Base-by-base conservation (phyloP, 1,284 basidiomycete species). In the Puccinia brachypodii region DNA sequence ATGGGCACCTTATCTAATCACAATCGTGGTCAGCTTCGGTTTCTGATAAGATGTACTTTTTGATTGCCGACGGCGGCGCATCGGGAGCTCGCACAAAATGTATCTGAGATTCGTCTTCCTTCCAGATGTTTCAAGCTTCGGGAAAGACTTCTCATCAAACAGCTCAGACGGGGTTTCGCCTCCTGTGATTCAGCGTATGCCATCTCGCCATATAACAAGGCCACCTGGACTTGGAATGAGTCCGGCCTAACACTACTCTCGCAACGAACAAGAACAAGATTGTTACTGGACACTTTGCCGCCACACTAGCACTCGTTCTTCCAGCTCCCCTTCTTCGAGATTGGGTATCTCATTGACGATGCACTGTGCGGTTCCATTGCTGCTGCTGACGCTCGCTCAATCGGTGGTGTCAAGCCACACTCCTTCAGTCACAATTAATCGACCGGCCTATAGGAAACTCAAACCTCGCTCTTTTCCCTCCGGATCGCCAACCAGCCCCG, bases 41-140 rank as follows among this genome's bases (percentile, higher is more conserved):
- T 60, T 60, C 58, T 31, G 58, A 60, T 60, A 60, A 33, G 58
- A 31, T 60, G 58, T 33, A 33, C n/a, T 60, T 31, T 9, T 9
- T 7, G 13, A 22, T 53, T 22, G 3, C 50, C 50, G 4, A 13
- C 16, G 50, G 50, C 7, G 50, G 9, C 19, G 60, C 60, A 19
- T 64, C 13, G 60, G 33, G 38, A 64, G 58, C 13, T 31, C 58
- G 13, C 58, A 60, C 7, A 11, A 60, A 8, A 60, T 60, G 58
- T 33, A 56, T 56, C 53, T 60, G 25, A 28, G 11, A 11, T 60
- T 60, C 58, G 38, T 11, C 11, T 38, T 64, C 60, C 60, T 64
- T 64, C 31, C 14, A 64, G 60, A 38, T 22, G 60, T 64, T 64
- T 64, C 60, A 64, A 64, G 33, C 60, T 64, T 64, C 16, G 60